These are phyloP conservation scores for Acidiella bohemica DNA, from an alignment of 495 filamentous ascomycete genomes.

Conservation along the genomic window DNA sequence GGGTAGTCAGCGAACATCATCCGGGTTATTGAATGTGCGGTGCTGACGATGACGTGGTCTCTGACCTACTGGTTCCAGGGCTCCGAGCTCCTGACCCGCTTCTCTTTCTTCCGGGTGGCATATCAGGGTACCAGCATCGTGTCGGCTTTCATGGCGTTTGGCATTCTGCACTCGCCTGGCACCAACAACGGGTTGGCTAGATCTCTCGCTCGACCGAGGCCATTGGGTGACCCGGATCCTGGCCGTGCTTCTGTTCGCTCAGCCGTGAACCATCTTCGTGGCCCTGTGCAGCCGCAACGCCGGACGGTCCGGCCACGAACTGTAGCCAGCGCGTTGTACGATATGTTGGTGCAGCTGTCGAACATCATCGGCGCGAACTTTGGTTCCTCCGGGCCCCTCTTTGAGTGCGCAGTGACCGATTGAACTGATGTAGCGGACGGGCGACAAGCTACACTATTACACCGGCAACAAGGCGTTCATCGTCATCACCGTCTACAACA, in stretches of 20 bases:
- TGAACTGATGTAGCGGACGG: slow-evolving; percentile 29
- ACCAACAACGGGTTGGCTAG: slow-evolving; percentile 28
- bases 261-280: slow-evolving; percentile 37
- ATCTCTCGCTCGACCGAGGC: slow-evolving; percentile 34
- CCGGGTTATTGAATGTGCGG: too few relatives aligned
- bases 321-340: slow-evolving; percentile 35
- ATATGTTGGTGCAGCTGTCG: slow-evolving; percentile 33
- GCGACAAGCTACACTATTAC: slow-evolving; percentile 31
- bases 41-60: too few relatives aligned
- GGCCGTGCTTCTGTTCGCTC: slow-evolving; percentile 17
- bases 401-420: too few relatives aligned
- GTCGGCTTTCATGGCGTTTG: slow-evolving; percentile 37
- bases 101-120: slow-evolving; percentile 41
- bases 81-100: slow-evolving; percentile 37
- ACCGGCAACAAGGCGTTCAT: slow-evolving; percentile 33
- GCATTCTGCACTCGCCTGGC: slow-evolving; percentile 40
- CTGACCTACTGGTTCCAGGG: slow-evolving; percentile 41
- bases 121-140: slow-evolving; percentile 46
- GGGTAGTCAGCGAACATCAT: too few relatives aligned
- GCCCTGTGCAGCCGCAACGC: slow-evolving; percentile 36
- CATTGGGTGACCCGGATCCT: slow-evolving; percentile 8
- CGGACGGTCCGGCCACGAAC: slow-evolving; percentile 33
- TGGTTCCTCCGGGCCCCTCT: too few relatives aligned
- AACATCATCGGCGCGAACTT: slow-evolving; percentile 27
- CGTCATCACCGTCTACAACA: slow-evolving; percentile 27